These are phyloP conservation scores for Ceratocystis ficicola DNA, from an alignment of 2,329 filamentous ascomycete genomes.

Conservation along the genomic window DNA sequence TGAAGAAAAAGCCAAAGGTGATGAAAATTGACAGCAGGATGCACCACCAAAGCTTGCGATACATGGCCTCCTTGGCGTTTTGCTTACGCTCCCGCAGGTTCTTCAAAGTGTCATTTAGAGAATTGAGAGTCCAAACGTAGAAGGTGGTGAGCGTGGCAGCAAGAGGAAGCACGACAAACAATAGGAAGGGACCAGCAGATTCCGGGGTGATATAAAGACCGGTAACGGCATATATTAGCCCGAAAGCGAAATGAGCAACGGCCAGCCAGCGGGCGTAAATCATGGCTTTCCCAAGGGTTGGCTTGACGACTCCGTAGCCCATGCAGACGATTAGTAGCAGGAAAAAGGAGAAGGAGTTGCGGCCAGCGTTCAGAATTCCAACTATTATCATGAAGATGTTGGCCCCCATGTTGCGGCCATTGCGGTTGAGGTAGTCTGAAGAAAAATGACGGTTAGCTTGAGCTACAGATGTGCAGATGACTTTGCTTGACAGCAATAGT, in stretches of 20 bases:
- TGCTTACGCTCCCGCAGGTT: conserved; percentile 92
- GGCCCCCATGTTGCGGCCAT: conserved; percentile 70
- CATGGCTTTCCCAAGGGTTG: conserved; percentile 84
- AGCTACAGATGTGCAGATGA: too few relatives aligned
- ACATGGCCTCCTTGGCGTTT: conserved; percentile 87
- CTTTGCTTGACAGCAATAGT: neutral
- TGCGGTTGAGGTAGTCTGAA: conserved; percentile 77
- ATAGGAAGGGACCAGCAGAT: conserved; percentile 71
- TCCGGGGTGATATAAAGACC: conserved; percentile 84
- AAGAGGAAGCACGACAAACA: conserved; percentile 85
- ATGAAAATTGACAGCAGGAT: conserved; percentile 85
- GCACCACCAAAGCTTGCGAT: conserved; percentile 97
- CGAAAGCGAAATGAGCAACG: conserved; percentile 86
- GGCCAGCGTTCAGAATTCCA: conserved; percentile 81
- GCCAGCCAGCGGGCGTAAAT: conserved; percentile 83
- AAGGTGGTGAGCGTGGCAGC: conserved; percentile 89
- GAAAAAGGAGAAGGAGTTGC: conserved; percentile 98
- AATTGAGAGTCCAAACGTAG: conserved; percentile 97
- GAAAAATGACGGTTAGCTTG: neutral
- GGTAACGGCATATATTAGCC: conserved; percentile 81
- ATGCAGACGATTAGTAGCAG: conserved; percentile 95
- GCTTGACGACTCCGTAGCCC: conserved; percentile 97
- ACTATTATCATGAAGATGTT: conserved; percentile 83
- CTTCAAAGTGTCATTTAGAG: conserved; percentile 86
- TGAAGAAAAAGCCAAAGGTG: conserved; percentile 97